Evolutionary conservation across 495 filamentous ascomycete species (phyloP).

Genomic region (Tuber borchii): DNA sequence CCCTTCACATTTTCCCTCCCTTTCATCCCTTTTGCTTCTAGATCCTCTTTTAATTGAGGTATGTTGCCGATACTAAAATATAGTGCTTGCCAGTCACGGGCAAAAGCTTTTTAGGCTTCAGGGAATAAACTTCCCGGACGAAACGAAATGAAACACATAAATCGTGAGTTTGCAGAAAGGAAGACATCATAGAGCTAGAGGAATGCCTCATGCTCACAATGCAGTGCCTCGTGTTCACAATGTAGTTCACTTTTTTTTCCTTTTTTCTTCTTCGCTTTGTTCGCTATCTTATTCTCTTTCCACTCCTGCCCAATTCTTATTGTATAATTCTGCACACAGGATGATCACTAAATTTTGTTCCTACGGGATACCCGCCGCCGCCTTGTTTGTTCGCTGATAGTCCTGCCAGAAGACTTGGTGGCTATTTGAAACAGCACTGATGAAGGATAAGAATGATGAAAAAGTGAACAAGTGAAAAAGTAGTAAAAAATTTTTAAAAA

Average conservation of each 20-base stretch:
- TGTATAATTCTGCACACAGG: constrained; percentile 1
- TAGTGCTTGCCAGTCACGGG: not conserved
- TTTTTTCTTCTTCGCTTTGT: not conserved
- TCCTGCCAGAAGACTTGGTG: not conserved
- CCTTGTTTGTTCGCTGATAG: not conserved
- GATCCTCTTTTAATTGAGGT: not conserved
- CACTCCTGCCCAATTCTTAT: not conserved
- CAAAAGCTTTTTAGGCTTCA: not conserved
- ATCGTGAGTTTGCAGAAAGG: not conserved
- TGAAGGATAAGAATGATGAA: not conserved
- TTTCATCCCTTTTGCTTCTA: not conserved
- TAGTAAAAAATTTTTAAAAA: not conserved
- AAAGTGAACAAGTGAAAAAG: not conserved
- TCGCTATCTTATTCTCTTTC: not conserved
- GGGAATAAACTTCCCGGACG: not conserved
- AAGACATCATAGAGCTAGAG: not conserved
- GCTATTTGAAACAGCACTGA: not conserved
- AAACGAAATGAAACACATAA: not conserved
- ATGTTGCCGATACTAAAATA: not conserved
- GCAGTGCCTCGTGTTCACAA: not conserved
- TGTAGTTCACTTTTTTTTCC: not conserved
- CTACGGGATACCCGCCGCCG: not conserved
- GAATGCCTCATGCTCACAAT: not conserved
- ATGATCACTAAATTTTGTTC: not conserved
- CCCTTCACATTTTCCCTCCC: not conserved